A percentile compares a stretch with the other conserved stretches of the same genome.
phyloP scores from a whole-genome alignment of 2,329 filamentous ascomycete genomes.

The Colletotrichum sp. region DNA sequence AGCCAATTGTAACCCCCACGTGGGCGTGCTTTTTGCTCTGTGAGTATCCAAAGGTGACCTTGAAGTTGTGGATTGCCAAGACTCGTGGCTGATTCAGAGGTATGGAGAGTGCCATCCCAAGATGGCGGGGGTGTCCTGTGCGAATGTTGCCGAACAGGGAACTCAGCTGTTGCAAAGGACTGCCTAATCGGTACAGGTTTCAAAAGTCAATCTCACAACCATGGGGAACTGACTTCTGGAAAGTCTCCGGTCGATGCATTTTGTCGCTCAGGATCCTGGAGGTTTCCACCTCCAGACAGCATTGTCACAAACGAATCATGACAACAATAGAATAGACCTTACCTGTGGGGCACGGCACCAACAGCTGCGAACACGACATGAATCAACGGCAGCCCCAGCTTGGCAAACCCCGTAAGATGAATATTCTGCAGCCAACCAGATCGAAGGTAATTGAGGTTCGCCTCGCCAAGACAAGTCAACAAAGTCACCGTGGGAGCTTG shows the following conservation, averaged over 20 bases:
- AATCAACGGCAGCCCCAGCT: background rate
- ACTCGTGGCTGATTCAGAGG: background rate
- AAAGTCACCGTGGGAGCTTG: background rate
- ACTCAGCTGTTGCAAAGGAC: background rate
- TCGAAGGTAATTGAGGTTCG: background rate
- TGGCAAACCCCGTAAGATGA: background rate
- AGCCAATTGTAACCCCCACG: background rate
- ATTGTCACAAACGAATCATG: background rate
- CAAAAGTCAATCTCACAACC: background rate
- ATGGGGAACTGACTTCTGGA: background rate
- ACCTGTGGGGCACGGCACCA: background rate
- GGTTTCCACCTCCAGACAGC: background rate
- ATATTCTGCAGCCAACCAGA: background rate
- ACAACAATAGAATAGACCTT: background rate
- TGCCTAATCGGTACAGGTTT: background rate
- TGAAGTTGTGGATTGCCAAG: background rate
- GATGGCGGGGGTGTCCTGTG: background rate
- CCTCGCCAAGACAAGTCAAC: background rate
- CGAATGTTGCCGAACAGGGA: background rate
- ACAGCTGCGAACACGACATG: background rate
- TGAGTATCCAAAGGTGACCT: rapidly evolving
- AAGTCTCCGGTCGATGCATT: background rate
- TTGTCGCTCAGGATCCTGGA: background rate
- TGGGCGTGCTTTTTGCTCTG: rapidly evolving
- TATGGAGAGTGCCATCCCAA: background rate